Base-by-base conservation (phyloP, 139 green algal genomes). In the Pycnococcus provasolii region DNA sequence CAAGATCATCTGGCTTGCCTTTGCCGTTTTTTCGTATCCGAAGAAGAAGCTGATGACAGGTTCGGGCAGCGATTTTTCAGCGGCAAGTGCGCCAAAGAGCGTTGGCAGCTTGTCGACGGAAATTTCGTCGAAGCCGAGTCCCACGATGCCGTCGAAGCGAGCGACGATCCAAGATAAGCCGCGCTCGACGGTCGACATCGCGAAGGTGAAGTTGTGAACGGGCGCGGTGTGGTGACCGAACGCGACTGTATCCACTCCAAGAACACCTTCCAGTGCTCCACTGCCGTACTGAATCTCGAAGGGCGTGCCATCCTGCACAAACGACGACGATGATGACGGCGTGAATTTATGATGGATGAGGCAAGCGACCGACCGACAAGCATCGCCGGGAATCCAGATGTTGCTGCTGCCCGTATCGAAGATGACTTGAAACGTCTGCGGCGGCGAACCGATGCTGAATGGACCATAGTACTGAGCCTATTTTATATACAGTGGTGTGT, bases 101-200 rank as follows among this genome's bases (percentile, higher is more conserved):
- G 94, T 92, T 1, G 58, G 65, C 3, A 88, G 85, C 43, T 80
- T 65, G 52, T 82, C 66, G 0, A 98, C 89, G 6, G 87, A 68
- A 45, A 99, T 99, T 57, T 88, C 77, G 3, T 90, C 83, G 76
- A 92, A 98, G 42, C 82, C 94, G 76, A 99, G 80, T 45, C 94
- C 94, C 75, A 99, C 73, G 72, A 99, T 97, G 60, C 94, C 94
- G 66, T 99, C 94, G 74, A 99, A 99, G 70, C 92, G 91, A 48
- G 89, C 90, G 6, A 87, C 84, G 51, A 98, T 80, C 73, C 98
- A 99, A 6, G 91, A 79, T 5, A 98, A 72, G 47, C 87, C 86
- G 2, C 94, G 94, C 80, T 99, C 94, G 50, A 71, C 79, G 42
- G 70, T 78, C 42, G 77, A 65, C 46, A 80, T 73, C 1, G 69